Conservation (phyloP, 257 asterid species). For the Thymus quinquecostatus region DNA sequence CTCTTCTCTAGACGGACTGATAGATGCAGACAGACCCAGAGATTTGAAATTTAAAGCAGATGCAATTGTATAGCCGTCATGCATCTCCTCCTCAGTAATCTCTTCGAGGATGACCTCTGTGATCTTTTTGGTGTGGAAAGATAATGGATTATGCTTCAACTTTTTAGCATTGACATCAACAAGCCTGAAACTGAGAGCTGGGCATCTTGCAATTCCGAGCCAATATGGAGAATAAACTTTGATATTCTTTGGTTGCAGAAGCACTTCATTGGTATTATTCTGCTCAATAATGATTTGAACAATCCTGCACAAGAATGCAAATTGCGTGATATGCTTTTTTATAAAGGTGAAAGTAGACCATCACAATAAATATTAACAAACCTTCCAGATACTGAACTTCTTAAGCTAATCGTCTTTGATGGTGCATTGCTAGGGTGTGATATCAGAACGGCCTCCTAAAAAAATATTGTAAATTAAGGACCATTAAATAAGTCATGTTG, state of each 20-base stretch:
- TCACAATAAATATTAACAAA: conserved; percentile 34
- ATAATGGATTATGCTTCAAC: conserved; percentile 58
- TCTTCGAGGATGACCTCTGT: conserved; percentile 73
- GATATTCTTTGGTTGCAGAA: conserved; percentile 62
- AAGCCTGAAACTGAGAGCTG: conserved; percentile 86
- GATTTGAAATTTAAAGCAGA: conserved; percentile 82
- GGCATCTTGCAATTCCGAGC: conserved; percentile 85
- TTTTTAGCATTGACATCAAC: conserved; percentile 53
- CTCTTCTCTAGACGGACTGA: conserved; percentile 65
- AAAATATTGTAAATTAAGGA: conserved; percentile 31
- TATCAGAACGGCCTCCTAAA: conserved; percentile 81
- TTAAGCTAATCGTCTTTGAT: conserved; percentile 70
- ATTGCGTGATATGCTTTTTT: conserved; percentile 11
- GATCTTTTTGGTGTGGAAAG: conserved; percentile 57
- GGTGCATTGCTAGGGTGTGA: conserved; percentile 77
- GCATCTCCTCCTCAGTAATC: conserved; percentile 85
- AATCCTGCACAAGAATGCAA: conserved; percentile 58
- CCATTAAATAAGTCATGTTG: conserved; percentile 24
- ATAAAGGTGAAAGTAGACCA: conserved; percentile 17
- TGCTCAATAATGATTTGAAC: conserved; percentile 91
- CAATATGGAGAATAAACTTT: conserved; percentile 89
- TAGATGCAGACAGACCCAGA: conserved; percentile 81
- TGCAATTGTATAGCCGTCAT: conserved; percentile 87
- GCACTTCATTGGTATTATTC: conserved; percentile 55
- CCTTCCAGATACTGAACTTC: conserved; percentile 99